Percentiles rank a stretch among this genome's conserved stretches.
Evolutionary conservation across 1,284 basidiomycete genomes (phyloP).

Genomic region (Ceratobasidium papillatum): DNA sequence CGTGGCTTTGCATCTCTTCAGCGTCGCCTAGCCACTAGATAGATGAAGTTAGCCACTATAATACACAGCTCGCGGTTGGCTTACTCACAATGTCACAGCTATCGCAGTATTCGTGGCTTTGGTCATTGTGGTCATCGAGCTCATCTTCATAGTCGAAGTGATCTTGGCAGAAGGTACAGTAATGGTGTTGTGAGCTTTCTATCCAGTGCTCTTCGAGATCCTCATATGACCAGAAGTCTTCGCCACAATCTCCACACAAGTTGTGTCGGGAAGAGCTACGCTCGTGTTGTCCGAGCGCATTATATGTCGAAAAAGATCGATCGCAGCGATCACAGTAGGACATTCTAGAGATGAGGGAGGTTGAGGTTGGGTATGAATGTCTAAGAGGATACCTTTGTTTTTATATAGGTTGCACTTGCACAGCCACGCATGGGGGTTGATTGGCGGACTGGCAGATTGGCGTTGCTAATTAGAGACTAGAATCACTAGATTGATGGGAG

Average conservation of each 20-base stretch:
- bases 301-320: slow-evolving; percentile 48
- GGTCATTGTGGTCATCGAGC: slow-evolving; percentile 19
- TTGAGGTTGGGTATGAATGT: too few species aligned
- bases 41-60: not conserved
- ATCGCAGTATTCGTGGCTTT: slow-evolving; percentile 27
- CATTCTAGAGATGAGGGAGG: too few species aligned
- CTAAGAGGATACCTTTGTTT: too few species aligned
- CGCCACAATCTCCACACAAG: slow-evolving; percentile 53
- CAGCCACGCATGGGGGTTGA: too few species aligned
- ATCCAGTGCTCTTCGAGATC: slow-evolving; percentile 38
- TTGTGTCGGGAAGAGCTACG: slow-evolving; percentile 46
- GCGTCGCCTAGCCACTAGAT: slow-evolving; percentile 3
- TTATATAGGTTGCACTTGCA: too few species aligned
- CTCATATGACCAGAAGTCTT: slow-evolving; percentile 51
- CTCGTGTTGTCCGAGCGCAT: slow-evolving; percentile 46
- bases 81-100: slow-evolving; percentile 1
- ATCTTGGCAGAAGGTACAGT: slow-evolving; percentile 58
- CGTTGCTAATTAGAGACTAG: too few species aligned
- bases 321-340: slow-evolving; percentile 53
- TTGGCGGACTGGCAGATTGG: too few species aligned
- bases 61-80: not conserved
- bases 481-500: too few species aligned
- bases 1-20: not conserved
- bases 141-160: slow-evolving; percentile 50
- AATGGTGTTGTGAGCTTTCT: slow-evolving; percentile 53